A percentile compares a stretch with the other conserved stretches of the same genome.
Evolutionary conservation across 2,329 filamentous ascomycete species (phyloP).

Genomic region (Mycosphaerella sp.): DNA sequence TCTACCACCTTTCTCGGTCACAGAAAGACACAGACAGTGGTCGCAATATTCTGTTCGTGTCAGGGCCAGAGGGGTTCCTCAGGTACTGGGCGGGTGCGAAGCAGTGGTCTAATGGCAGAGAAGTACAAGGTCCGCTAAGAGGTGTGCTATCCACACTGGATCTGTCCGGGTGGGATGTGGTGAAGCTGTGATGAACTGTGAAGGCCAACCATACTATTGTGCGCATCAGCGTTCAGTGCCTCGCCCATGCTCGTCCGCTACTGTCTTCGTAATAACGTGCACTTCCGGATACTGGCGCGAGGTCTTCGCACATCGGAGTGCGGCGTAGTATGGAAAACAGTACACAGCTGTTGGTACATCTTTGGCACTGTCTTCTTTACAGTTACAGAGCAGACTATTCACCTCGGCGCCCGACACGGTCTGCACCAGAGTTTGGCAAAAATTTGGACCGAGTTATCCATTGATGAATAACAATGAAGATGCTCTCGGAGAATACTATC

Average conservation of each 20-base stretch:
- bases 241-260: too few species aligned
- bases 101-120: slow-evolving; percentile 63
- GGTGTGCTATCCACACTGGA: slow-evolving; percentile 61
- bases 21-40: slow-evolving; percentile 25
- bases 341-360: too few species aligned
- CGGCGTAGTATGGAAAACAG: not conserved
- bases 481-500: too few species aligned
- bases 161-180: slow-evolving; percentile 51
- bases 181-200: slow-evolving; percentile 46
- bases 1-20: slow-evolving; percentile 22
- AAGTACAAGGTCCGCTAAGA: slow-evolving; percentile 67
- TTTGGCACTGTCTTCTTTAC: not conserved
- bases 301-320: too few species aligned
- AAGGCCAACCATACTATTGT: not conserved
- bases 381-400: too few species aligned
- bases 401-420: too few species aligned
- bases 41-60: slow-evolving; percentile 70
- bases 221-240: not conserved
- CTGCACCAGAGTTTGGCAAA: too few species aligned
- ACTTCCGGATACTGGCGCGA: too few species aligned
- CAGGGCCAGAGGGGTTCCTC: slow-evolving; percentile 87
- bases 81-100: slow-evolving; percentile 74
- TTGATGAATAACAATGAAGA: too few species aligned
- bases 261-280: too few species aligned
- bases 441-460: too few species aligned